These are phyloP conservation scores for Wilhelminamyces savonicus DNA, from an alignment of 805 yeast species.

Conservation along the genomic window DNA sequence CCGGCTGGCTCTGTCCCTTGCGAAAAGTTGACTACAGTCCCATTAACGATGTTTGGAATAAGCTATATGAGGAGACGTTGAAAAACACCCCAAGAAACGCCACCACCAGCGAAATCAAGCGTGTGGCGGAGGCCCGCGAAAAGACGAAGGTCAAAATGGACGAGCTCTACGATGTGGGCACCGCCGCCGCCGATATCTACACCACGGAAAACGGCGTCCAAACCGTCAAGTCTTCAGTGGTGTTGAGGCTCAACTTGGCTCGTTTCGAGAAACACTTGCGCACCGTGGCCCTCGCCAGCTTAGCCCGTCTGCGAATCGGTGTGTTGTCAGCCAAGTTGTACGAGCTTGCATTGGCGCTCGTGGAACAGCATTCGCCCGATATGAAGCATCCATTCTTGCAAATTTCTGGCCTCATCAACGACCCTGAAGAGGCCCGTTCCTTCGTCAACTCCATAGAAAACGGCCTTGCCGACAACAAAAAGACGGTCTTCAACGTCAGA, in stretches of 20 bases:
- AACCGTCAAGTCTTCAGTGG: slow-evolving; percentile 42
- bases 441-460: slow-evolving; percentile 24
- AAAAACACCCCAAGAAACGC: slow-evolving; percentile 29
- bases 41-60: slow-evolving; percentile 32
- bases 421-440: slow-evolving; percentile 34
- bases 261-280: slow-evolving; percentile 66
- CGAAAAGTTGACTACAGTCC: slow-evolving; percentile 28
- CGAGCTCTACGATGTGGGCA: slow-evolving; percentile 27
- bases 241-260: slow-evolving; percentile 56
- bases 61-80: slow-evolving; percentile 28
- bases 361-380: slow-evolving; percentile 53
- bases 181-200: slow-evolving; percentile 18
- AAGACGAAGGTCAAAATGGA: slow-evolving; percentile 35
- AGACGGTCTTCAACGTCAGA: slow-evolving; percentile 29
- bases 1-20: slow-evolving; percentile 31
- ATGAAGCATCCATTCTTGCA: slow-evolving; percentile 32
- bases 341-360: slow-evolving; percentile 43
- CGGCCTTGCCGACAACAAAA: slow-evolving; percentile 25
- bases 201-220: slow-evolving; percentile 26
- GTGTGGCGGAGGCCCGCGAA: slow-evolving; percentile 55
- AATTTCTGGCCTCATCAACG: slow-evolving; percentile 45
- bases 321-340: slow-evolving; percentile 60
- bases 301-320: slow-evolving; percentile 68
- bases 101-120: slow-evolving; percentile 33
- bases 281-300: slow-evolving; percentile 52